phyloP scores from a whole-genome alignment of 208 protist species.

The Angomonas ambiguus region DNA sequence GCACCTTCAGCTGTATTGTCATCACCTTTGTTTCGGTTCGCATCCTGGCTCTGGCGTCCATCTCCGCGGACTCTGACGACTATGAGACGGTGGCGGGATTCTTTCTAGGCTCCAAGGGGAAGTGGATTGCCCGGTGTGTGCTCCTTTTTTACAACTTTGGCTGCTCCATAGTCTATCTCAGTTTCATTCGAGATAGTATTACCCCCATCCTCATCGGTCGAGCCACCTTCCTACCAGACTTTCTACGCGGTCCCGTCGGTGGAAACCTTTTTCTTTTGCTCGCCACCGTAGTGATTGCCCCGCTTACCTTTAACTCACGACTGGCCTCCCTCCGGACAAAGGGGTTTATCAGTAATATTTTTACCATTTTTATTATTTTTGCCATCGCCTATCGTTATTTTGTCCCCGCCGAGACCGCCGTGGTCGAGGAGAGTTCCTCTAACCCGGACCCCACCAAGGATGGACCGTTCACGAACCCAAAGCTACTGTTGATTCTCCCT shows the following conservation, averaged over 20 bases:
- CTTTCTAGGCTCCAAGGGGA: slow-evolving; percentile 50
- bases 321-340: slow-evolving; percentile 74
- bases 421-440: not conserved
- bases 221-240: slow-evolving; percentile 46
- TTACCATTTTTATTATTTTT: slow-evolving; percentile 65
- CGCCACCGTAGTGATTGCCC: slow-evolving; percentile 45
- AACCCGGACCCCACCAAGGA: not conserved
- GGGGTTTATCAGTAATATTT: slow-evolving; percentile 68
- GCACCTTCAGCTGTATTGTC: slow-evolving; percentile 49
- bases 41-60: slow-evolving; percentile 66
- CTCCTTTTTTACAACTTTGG: slow-evolving; percentile 82
- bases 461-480: slow-evolving; percentile 11
- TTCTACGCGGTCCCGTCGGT: slow-evolving; percentile 43
- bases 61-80: slow-evolving; percentile 67
- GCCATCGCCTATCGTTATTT: slow-evolving; percentile 67
- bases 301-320: slow-evolving; percentile 72
- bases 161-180: slow-evolving; percentile 60
- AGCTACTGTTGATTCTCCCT: slow-evolving; percentile 20
- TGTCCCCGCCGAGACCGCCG: slow-evolving; percentile 19
- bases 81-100: slow-evolving; percentile 75
- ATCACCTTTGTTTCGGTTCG: slow-evolving; percentile 69
- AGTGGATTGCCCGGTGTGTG: slow-evolving; percentile 42
- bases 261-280: slow-evolving; percentile 36
- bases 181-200: slow-evolving; percentile 70
- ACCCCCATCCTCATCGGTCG: slow-evolving; percentile 36